Percentiles rank a stretch among this genome's conserved stretches.
phyloP scores from a whole-genome alignment of 306 rosid genomes.

The Trifolium dubium region DNA sequence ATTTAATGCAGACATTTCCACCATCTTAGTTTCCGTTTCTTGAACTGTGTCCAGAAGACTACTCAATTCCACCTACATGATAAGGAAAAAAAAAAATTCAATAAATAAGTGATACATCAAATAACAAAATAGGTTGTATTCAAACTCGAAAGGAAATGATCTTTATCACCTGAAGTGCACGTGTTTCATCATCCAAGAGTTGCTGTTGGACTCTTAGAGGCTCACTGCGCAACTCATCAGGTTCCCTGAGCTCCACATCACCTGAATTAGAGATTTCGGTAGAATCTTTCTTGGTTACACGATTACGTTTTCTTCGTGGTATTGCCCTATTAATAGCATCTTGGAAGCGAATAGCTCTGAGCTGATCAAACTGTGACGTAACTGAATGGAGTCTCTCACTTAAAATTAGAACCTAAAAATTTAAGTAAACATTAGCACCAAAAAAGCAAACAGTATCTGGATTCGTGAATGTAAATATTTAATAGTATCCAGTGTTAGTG shows the following conservation, averaged over 20 bases:
- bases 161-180: constrained; percentile 84
- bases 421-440: constrained; percentile 23
- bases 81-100: constrained; percentile 25
- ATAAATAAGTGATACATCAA: constrained; percentile 14
- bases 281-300: constrained; percentile 47
- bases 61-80: constrained; percentile 76
- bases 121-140: constrained; percentile 27
- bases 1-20: constrained; percentile 95
- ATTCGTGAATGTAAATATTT: constrained; percentile 10
- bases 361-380: constrained; percentile 87
- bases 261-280: constrained; percentile 52
- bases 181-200: constrained; percentile 91
- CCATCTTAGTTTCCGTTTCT: constrained; percentile 98
- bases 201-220: constrained; percentile 82
- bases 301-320: constrained; percentile 76
- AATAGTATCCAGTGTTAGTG: background rate
- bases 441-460: constrained; percentile 28
- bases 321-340: constrained; percentile 79
- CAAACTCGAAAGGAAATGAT: constrained; percentile 10
- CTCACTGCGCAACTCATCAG: constrained; percentile 60
- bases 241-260: constrained; percentile 58
- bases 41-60: constrained; percentile 83
- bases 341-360: constrained; percentile 91
- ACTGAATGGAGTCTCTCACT: constrained; percentile 94
- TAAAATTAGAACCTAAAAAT: constrained; percentile 77